Evolutionary conservation across 176 grass and related monocot genomes (phyloP).

Genomic region (Carex littledalei): DNA sequence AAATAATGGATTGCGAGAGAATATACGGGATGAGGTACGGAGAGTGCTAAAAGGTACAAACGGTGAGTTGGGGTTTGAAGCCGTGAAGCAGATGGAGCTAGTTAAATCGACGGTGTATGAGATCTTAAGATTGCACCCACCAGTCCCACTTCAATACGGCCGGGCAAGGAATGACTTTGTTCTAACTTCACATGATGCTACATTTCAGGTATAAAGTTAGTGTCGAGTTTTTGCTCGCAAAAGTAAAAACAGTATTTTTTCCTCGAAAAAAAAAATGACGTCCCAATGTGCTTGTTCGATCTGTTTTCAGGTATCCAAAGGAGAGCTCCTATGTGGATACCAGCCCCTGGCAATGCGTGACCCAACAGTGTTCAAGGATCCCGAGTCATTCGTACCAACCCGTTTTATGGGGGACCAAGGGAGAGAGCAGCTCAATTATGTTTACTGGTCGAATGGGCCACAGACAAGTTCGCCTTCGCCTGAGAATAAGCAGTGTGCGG

Average conservation of each 20-base stretch:
- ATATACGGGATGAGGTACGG: constrained; percentile 42
- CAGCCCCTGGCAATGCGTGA: constrained; percentile 82
- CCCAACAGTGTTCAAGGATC: constrained; percentile 55
- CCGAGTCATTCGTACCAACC: constrained; percentile 53
- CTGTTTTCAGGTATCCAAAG: constrained; percentile 29
- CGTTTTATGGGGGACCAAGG: constrained; percentile 56
- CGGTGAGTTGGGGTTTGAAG: constrained; percentile 32
- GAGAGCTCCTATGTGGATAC: constrained; percentile 90
- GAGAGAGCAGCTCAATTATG: constrained; percentile 39
- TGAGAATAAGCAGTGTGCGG: constrained; percentile 89
- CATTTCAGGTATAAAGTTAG: constrained; percentile 15
- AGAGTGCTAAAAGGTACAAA: constrained; percentile 17
- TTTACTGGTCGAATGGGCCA: constrained; percentile 89
- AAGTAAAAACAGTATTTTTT: neutral
- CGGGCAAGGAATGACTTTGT: constrained; percentile 61
- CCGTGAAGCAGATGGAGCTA: constrained; percentile 53
- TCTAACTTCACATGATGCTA: constrained; percentile 41
- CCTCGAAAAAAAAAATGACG: no score
- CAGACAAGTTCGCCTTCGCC: constrained; percentile 33
- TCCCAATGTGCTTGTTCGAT: neutral
- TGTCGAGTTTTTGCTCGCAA: neutral
- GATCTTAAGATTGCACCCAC: constrained; percentile 64
- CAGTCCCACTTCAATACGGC: constrained; percentile 74
- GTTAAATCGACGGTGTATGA: constrained; percentile 68
- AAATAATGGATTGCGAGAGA: constrained; percentile 20